Conservation (phyloP, 345 rosid species). For the Lepidium sativum region DNA sequence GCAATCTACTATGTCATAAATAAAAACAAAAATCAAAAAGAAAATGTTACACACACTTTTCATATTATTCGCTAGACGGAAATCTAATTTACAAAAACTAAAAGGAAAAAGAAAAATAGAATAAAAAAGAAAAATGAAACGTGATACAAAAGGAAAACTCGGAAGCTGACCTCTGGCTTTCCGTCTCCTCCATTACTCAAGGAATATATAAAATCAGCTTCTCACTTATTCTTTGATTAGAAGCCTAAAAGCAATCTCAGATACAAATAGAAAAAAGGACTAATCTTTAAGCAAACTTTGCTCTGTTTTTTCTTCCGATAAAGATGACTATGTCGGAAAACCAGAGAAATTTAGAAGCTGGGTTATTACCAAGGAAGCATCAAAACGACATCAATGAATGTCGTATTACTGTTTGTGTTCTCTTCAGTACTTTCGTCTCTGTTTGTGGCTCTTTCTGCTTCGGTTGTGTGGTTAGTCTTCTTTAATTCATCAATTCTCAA, state of each 20-base stretch:
- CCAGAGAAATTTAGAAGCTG: slow-evolving; percentile 18
- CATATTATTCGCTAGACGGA: too few relatives aligned
- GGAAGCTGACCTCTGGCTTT: slow-evolving; percentile 21
- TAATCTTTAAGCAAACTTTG: background rate
- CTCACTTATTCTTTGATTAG: background rate
- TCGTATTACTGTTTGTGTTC: slow-evolving; percentile 21
- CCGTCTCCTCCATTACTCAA: slow-evolving; percentile 24
- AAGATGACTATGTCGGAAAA: slow-evolving; percentile 24
- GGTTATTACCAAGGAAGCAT: slow-evolving; percentile 18
- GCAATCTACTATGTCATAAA: background rate
- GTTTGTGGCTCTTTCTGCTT: slow-evolving; percentile 35
- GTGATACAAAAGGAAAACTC: slow-evolving; percentile 18
- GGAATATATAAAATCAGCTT: slow-evolving; percentile 15
- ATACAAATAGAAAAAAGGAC: background rate
- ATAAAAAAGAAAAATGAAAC: background rate
- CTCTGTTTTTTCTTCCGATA: background rate
- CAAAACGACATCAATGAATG: slow-evolving; percentile 25
- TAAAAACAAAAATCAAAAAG: background rate
- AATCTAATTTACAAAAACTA: too few relatives aligned
- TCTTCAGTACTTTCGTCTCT: slow-evolving; percentile 32
- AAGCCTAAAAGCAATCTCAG: background rate
- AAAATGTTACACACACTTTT: background rate
- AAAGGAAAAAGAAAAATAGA: too few relatives aligned
- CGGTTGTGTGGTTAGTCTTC: slow-evolving; percentile 31
- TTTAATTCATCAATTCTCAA: background rate